Evolutionary conservation across 2,329 filamentous ascomycete species (phyloP).

Genomic region (Cytospora piceae): DNA sequence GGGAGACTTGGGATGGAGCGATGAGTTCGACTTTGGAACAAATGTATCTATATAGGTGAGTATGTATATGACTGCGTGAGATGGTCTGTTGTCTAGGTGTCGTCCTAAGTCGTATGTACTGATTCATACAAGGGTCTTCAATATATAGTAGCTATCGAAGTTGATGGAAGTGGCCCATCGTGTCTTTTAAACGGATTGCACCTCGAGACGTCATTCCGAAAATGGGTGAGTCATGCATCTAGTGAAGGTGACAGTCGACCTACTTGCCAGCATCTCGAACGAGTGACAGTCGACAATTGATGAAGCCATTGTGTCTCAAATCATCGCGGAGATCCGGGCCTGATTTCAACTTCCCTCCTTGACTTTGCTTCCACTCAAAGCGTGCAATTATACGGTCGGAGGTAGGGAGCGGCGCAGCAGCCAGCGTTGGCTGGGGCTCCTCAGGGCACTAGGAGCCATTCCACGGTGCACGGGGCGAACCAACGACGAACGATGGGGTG

Average conservation of each 20-base stretch:
- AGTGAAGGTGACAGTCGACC: conserved; percentile 1
- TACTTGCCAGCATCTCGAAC: not conserved
- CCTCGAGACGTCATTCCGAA: not conserved
- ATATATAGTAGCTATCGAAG: not conserved
- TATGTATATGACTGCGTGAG: too few species aligned
- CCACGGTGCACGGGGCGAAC: not conserved
- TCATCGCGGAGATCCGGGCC: not conserved
- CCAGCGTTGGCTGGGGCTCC: not conserved
- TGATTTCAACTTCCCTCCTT: not conserved
- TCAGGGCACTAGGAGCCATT: not conserved
- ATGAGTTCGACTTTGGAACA: not conserved
- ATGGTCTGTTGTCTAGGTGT: not conserved
- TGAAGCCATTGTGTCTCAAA: not conserved
- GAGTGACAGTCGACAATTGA: not conserved
- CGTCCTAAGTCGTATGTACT: not conserved
- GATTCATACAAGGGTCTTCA: not conserved
- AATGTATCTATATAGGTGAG: not conserved
- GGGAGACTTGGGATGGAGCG: too few species aligned
- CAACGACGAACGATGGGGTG: not conserved
- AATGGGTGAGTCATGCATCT: not conserved
- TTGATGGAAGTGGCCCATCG: not conserved
- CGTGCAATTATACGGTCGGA: not conserved
- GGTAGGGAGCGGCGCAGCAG: not conserved
- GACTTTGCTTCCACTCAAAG: not conserved
- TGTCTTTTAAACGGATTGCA: not conserved